Base-by-base conservation (phyloP, 2,329 filamentous ascomycete species). In the Colletotrichum sp. region DNA sequence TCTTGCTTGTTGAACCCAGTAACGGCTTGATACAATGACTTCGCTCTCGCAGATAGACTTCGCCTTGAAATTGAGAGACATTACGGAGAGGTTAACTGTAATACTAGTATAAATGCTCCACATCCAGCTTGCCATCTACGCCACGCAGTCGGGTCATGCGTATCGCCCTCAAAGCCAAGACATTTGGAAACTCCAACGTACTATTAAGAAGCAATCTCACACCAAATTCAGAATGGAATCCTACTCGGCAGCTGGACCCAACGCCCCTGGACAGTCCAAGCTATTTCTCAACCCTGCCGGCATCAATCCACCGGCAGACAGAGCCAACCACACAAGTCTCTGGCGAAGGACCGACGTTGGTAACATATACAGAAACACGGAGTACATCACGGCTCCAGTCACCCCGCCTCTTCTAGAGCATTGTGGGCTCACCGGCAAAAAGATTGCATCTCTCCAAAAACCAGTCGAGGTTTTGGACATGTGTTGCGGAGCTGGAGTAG, bases 401-500 rank as follows among this genome's bases (percentile, higher is more conserved):
- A 72, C 61, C 3, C 70, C 36, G n/a, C 48, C 70, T 3, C 63
- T 72, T 9, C 24, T 72, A 4, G 63, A 72, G 10, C 52, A 60
- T 8, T 72, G 61, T 28, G 70, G 70, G 3, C 15, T 72, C 48
- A 61, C 63, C 2, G 63, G 55, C 4, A 6, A 60, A 4, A 32
- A 34, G 16, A 43, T 72, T 13, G 61, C 70, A 18, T 38, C 63
- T n/a, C 34, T 67, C 38, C 7, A 43, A 6, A 32, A 48, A 10
- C 61, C 70, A 5, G 16, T 72, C n/a, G 63, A 67, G 15, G 70
- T 72, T 2, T 36, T 72, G 12, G 70, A 72, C 28, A 67, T 72
- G 70, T 72, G 70, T 9, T 72, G 70, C 34, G 70, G 70, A 15
- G 63, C 70, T 8, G 70, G 70, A 5, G 70, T 72, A 12, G 70